Conservation (phyloP, 768 basidiomycete species). For the Porpolomopsis calyptriformis region DNA sequence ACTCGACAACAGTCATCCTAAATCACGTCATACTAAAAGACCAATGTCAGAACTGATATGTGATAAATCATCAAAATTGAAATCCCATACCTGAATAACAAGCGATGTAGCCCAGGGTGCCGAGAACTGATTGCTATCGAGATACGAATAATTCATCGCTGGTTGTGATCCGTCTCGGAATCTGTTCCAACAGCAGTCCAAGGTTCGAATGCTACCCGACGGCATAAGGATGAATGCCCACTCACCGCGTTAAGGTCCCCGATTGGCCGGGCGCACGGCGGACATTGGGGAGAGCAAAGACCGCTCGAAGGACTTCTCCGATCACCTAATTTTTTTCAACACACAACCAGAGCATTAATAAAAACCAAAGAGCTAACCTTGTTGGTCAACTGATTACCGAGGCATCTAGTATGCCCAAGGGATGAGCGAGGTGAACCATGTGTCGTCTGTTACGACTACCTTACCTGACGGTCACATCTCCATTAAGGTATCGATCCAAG, state of each 20-base stretch:
- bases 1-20: no score
- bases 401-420: no score
- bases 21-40: constrained; percentile 2
- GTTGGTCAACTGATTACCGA: constrained; percentile 36
- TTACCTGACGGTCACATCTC: constrained; percentile 39
- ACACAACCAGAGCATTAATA: background rate
- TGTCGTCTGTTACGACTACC: constrained; percentile 1
- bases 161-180: constrained; percentile 2
- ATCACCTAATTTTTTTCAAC: constrained; percentile 31
- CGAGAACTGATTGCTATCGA: constrained; percentile 8
- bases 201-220: no score
- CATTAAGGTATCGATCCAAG: constrained; percentile 33
- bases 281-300: constrained; percentile 49
- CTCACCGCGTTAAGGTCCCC: constrained; percentile 48
- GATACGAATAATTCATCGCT: constrained; percentile 3
- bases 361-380: constrained; percentile 28
- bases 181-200: background rate
- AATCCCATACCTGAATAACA: constrained; percentile 9
- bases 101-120: constrained; percentile 11
- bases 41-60: background rate
- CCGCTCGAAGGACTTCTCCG: constrained; percentile 49
- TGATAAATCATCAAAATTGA: background rate
- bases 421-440: no score
- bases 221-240: no score
- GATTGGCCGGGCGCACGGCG: constrained; percentile 60